These are phyloP conservation scores for Ormosia semicastrata DNA, from an alignment of 306 rosid genomes.

Conservation along the genomic window DNA sequence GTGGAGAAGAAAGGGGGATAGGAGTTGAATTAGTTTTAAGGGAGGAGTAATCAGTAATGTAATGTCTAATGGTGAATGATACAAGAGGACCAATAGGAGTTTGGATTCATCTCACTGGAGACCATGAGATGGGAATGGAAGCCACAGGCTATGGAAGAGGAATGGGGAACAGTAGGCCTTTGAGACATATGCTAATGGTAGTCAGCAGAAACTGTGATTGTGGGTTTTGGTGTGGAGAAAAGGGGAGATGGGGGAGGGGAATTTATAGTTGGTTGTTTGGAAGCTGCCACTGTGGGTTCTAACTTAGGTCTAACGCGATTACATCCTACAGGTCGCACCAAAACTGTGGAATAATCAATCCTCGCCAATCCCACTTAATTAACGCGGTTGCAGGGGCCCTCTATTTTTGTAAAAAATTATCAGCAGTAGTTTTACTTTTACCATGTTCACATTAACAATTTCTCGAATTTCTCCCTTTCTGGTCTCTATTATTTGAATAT, in stretches of 20 bases:
- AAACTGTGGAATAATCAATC: too few species aligned
- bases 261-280: conserved; percentile 20
- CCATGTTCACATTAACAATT: too few species aligned
- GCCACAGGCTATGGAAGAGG: conserved; percentile 64
- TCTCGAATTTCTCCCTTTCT: too few species aligned
- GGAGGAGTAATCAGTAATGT: too few species aligned
- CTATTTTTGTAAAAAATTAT: too few species aligned
- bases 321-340: background rate
- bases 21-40: background rate
- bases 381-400: too few species aligned
- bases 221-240: background rate
- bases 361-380: too few species aligned
- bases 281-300: background rate
- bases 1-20: too few species aligned
- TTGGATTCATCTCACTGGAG: conserved; percentile 80
- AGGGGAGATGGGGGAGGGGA: background rate
- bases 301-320: background rate
- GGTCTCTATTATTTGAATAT: too few species aligned
- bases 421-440: too few species aligned
- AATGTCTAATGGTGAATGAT: background rate
- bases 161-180: conserved; percentile 64
- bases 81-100: conserved; percentile 48
- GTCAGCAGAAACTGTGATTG: background rate
- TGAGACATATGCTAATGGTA: conserved; percentile 67
- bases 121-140: conserved; percentile 88